A percentile compares a stretch with the other conserved stretches of the same genome.
phyloP scores from a whole-genome alignment of 2,329 filamentous ascomycete species.

The Uncinocarpus reesii region DNA sequence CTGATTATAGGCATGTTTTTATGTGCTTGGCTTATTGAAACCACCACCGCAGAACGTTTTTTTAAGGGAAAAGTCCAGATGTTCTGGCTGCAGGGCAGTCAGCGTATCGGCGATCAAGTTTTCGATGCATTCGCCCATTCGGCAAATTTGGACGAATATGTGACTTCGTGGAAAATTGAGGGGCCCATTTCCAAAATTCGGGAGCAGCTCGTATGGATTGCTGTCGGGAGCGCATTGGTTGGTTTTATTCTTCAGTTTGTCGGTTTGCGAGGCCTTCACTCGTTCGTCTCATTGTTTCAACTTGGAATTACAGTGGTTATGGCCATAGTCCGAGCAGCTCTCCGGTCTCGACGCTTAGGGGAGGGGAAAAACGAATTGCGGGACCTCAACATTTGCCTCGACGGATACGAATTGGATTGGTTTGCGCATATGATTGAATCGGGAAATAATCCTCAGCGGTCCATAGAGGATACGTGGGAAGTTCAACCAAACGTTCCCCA shows the following conservation, averaged over 20 bases:
- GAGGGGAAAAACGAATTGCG: background rate
- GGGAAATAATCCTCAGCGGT: background rate
- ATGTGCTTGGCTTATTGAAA: slow-evolving; percentile 27
- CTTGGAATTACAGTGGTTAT: background rate
- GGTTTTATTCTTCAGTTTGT: slow-evolving; percentile 34
- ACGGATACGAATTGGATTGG: slow-evolving; percentile 4
- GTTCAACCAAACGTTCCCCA: background rate
- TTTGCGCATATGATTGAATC: background rate
- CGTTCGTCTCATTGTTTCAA: slow-evolving; percentile 12
- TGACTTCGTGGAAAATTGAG: background rate
- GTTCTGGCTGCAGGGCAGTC: slow-evolving; percentile 32
- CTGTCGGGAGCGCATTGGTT: slow-evolving; percentile 22
- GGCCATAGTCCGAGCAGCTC: background rate
- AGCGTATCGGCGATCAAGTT: slow-evolving; percentile 31
- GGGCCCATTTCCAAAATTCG: no score
- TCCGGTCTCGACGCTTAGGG: background rate
- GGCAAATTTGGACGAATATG: background rate
- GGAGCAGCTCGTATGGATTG: slow-evolving; percentile 18
- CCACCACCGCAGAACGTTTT: slow-evolving; percentile 20
- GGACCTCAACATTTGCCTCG: background rate
- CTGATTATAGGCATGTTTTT: slow-evolving; percentile 22
- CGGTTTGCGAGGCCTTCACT: slow-evolving; percentile 30
- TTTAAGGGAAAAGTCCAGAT: slow-evolving; percentile 14
- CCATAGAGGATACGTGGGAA: background rate
- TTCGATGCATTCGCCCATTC: slow-evolving; percentile 27